Conservation (phyloP, 352 stramenopile species). For the Pythium folliculosum region DNA sequence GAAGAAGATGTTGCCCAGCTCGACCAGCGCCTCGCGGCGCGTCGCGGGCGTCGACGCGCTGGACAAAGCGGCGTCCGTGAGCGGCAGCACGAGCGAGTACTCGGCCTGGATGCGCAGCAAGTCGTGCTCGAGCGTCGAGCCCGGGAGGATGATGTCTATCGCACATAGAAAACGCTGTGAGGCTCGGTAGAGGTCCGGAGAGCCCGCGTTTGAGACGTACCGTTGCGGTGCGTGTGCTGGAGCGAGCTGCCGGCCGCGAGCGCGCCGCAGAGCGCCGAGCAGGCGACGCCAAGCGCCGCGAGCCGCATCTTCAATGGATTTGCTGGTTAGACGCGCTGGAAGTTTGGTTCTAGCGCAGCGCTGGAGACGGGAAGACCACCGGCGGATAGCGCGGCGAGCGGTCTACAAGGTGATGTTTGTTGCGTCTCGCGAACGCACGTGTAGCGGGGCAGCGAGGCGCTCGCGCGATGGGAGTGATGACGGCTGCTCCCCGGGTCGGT, state of each 20-base stretch:
- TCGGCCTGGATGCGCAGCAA: constrained; percentile 34
- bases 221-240: constrained; percentile 15
- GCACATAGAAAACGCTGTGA: background rate
- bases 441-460: background rate
- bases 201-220: background rate
- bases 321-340: too few relatives aligned
- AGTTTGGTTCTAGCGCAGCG: too few relatives aligned
- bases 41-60: constrained; percentile 30
- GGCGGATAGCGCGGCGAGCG: background rate
- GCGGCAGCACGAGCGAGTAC: constrained; percentile 34
- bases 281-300: background rate
- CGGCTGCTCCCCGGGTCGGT: background rate
- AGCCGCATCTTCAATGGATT: constrained; percentile 11
- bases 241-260: constrained; percentile 3
- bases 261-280: constrained; percentile 11
- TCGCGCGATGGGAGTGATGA: background rate
- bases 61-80: constrained; percentile 49
- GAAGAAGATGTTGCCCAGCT: constrained; percentile 77
- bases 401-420: background rate
- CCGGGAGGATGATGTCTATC: constrained; percentile 22
- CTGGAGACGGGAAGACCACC: background rate
- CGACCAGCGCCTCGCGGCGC: constrained; percentile 60
- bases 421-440: background rate
- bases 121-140: constrained; percentile 28
- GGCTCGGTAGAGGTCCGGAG: too few relatives aligned